Base-by-base conservation (phyloP, 1,139 yeast genomes). In the Blastobotrys buckinghamii region DNA sequence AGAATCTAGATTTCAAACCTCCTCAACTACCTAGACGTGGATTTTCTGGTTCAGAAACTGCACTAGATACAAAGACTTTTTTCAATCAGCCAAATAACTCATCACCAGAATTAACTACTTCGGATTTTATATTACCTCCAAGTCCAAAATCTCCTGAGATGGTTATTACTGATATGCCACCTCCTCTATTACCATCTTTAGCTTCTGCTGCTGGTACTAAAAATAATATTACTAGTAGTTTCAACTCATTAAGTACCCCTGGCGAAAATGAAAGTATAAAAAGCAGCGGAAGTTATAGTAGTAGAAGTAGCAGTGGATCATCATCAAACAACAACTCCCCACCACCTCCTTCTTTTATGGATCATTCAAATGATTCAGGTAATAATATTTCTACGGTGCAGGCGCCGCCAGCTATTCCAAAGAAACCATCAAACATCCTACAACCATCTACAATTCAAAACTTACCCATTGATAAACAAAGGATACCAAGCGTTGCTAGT, bases 101-200 rank as follows among this genome's bases (percentile, higher is more conserved):
- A 10, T 43, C 50, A 6, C 54, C 56, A 15, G 55, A 52, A 24
- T 41, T 52, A 29, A 49, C 47, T 17, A 42, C 10, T 12, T 37
- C 44, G 19, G 22, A 15, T 24, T 8, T 15, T 4, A 15, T 13
- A 13, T n/a, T 37, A 13, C 35, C 41, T 7, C 36, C 41, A 10
- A 43, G 45, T 22, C 45, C 45, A 19, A 12, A n/a, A 20, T 32
- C 38, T 9, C 26, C 44, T 8, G 24, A 15, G 9, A 6, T 34
- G 24, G 38, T 39, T 35, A 26, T 42, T 49, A 15, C 34, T 5
- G 37, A 32, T 34, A 50, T 30, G 42, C 45, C 33, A 34, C 49
- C 51, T 33, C 56, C 57, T 10, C 9, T 29, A 29, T 29, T 29
- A 29, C 32, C 32, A 6, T 29, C 32, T 13, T 29, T 29, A 29